Conservation (phyloP, 2,329 filamentous ascomycete species). For the Phaeosphaeria sp. region DNA sequence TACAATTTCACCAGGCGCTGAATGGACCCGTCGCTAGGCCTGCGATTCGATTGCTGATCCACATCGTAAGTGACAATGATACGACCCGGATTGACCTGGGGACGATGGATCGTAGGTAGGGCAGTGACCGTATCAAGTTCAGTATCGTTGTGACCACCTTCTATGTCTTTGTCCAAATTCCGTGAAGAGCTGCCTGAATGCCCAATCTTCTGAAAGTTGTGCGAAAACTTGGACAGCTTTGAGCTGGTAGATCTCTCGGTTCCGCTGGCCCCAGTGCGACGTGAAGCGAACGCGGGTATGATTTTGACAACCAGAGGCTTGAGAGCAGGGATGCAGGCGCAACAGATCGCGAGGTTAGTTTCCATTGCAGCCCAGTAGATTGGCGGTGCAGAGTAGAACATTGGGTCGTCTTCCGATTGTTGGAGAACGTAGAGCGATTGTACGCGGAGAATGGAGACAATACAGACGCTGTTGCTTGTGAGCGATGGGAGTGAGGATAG, state of each 20-base stretch:
- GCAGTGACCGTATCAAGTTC: neutral
- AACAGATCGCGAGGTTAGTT: conserved; percentile 26
- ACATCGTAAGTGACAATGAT: neutral
- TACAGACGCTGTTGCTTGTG: neutral
- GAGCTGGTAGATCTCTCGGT: neutral
- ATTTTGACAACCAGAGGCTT: conserved; percentile 18
- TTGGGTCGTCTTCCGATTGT: neutral
- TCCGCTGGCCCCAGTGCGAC: neutral
- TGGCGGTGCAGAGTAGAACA: neutral
- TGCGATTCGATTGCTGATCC: neutral
- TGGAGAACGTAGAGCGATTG: neutral
- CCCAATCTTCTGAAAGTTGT: neutral
- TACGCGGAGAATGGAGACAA: neutral
- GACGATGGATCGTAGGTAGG: neutral
- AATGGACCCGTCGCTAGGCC: neutral
- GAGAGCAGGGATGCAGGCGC: conserved; percentile 22
- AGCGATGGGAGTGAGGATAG: neutral
- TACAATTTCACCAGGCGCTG: neutral
- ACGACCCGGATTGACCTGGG: neutral
- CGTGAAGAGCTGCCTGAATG: neutral
- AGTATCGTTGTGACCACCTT: neutral
- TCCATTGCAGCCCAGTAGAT: conserved; percentile 4
- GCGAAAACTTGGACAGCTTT: neutral
- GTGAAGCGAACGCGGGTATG: conserved; percentile 4
- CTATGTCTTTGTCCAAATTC: neutral